Conservation (phyloP, 768 basidiomycete genomes). For the Suillus discolor region DNA sequence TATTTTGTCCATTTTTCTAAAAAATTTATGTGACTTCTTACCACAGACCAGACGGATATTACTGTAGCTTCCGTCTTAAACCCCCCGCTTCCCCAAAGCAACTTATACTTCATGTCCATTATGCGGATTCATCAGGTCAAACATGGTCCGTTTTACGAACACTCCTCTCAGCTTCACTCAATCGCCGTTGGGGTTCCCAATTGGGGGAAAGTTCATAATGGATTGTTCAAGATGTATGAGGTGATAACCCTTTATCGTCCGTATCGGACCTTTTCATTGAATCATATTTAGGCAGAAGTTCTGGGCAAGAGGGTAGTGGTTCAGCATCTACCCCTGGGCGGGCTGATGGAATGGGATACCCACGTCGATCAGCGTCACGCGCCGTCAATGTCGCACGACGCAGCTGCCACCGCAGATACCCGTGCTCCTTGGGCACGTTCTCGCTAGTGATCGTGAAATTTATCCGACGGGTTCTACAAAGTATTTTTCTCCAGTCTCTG, state of each 20-base stretch:
- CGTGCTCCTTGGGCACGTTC: slow-evolving; percentile 20
- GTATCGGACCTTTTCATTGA: slow-evolving; percentile 9
- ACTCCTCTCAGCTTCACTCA: slow-evolving; percentile 86
- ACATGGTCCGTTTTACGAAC: slow-evolving; percentile 87
- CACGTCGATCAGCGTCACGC: slow-evolving; percentile 8
- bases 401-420: slow-evolving; percentile 5
- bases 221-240: slow-evolving; percentile 96
- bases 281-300: slow-evolving; percentile 71
- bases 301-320: slow-evolving; percentile 95
- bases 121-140: slow-evolving; percentile 81
- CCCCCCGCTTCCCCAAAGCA: slow-evolving; percentile 60
- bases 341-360: slow-evolving; percentile 69
- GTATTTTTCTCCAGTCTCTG: background rate
- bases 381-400: slow-evolving; percentile 1
- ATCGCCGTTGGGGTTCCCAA: slow-evolving; percentile 88
- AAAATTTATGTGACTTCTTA: slow-evolving; percentile 3
- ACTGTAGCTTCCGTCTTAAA: slow-evolving; percentile 67
- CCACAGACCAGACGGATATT: slow-evolving; percentile 60
- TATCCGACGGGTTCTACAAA: background rate
- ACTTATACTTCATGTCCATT: slow-evolving; percentile 81
- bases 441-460: background rate
- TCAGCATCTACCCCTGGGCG: slow-evolving; percentile 89
- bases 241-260: slow-evolving; percentile 39
- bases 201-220: slow-evolving; percentile 89
- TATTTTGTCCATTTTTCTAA: slow-evolving; percentile 3